These are phyloP conservation scores for Carallia pectinifolia DNA, from an alignment of 345 rosid species.

Conservation along the genomic window DNA sequence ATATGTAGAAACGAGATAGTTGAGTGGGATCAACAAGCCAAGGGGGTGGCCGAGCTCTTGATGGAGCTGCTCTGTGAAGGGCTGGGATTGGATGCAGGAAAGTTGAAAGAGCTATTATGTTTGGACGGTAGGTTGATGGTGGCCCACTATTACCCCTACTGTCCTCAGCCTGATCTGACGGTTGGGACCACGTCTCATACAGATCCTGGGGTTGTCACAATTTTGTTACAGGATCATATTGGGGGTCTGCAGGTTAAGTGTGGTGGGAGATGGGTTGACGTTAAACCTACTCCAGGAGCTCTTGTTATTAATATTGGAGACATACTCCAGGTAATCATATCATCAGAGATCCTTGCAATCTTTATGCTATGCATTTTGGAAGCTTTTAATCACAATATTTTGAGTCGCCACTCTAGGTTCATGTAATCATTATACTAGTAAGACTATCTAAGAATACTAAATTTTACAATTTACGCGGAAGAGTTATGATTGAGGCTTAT, in stretches of 20 bases:
- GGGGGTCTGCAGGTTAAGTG: slow-evolving; percentile 58
- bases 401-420: too few species aligned
- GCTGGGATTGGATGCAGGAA: slow-evolving; percentile 32
- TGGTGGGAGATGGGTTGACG: slow-evolving; percentile 46
- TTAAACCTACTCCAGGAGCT: slow-evolving; percentile 47
- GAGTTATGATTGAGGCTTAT: too few species aligned
- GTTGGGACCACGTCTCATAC: slow-evolving; percentile 46
- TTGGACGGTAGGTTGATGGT: slow-evolving; percentile 39
- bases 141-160: slow-evolving; percentile 48
- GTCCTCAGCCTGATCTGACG: slow-evolving; percentile 60
- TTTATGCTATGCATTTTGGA: too few species aligned
- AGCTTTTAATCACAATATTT: too few species aligned
- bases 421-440: too few species aligned
- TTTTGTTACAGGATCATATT: slow-evolving; percentile 42
- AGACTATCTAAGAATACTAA: too few species aligned
- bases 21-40: slow-evolving; percentile 39
- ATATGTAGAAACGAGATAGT: slow-evolving; percentile 38
- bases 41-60: slow-evolving; percentile 33
- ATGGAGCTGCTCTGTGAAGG: slow-evolving; percentile 51
- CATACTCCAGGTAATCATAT: slow-evolving; percentile 42
- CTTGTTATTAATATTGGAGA: slow-evolving; percentile 52
- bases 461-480: too few species aligned
- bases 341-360: too few species aligned
- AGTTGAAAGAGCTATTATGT: slow-evolving; percentile 39
- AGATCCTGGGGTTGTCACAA: slow-evolving; percentile 44